Conservation (phyloP, 805 yeast genomes). For the Nakazawaea ernobii region DNA sequence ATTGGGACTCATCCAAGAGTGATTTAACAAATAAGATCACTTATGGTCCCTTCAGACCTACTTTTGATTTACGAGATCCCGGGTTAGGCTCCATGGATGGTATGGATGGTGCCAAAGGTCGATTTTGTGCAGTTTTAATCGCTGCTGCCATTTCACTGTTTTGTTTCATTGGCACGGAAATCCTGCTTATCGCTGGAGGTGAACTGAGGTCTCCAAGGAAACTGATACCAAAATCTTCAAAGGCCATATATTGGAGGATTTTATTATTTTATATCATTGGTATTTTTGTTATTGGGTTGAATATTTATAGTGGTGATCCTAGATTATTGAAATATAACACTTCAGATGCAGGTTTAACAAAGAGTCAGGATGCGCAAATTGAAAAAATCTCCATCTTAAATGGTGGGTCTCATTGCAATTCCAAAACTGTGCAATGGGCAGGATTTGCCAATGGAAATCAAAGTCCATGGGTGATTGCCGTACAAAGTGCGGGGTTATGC, state of each 20-base stretch:
- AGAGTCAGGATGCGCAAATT: slow-evolving; percentile 1
- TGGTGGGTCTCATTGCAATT: slow-evolving; percentile 23
- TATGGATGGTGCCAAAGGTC: slow-evolving; percentile 54
- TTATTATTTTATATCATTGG: slow-evolving; percentile 60
- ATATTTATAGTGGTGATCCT: slow-evolving; percentile 76
- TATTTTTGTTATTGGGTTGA: slow-evolving; percentile 64
- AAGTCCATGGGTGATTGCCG: slow-evolving; percentile 54
- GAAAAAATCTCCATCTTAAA: slow-evolving; percentile 16
- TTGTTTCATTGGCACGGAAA: slow-evolving; percentile 78
- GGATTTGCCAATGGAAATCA: slow-evolving; percentile 39
- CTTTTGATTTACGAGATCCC: slow-evolving; percentile 58
- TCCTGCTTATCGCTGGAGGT: slow-evolving; percentile 79
- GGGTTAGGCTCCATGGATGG: slow-evolving; percentile 55
- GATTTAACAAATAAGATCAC: slow-evolving; percentile 37
- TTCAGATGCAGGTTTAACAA: slow-evolving; percentile 20
- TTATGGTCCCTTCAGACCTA: slow-evolving; percentile 71
- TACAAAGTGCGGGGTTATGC: slow-evolving; percentile 48
- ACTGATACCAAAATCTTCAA: slow-evolving; percentile 80
- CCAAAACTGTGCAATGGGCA: slow-evolving; percentile 25
- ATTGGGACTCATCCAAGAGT: slow-evolving; percentile 56
- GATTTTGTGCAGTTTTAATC: slow-evolving; percentile 54
- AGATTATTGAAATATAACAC: slow-evolving; percentile 53
- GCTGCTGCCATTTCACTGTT: slow-evolving; percentile 64
- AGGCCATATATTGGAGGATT: slow-evolving; percentile 67
- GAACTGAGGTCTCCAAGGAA: slow-evolving; percentile 77